phyloP scores from a whole-genome alignment of 2,329 filamentous ascomycete genomes.

The Balansia obtecta region DNA sequence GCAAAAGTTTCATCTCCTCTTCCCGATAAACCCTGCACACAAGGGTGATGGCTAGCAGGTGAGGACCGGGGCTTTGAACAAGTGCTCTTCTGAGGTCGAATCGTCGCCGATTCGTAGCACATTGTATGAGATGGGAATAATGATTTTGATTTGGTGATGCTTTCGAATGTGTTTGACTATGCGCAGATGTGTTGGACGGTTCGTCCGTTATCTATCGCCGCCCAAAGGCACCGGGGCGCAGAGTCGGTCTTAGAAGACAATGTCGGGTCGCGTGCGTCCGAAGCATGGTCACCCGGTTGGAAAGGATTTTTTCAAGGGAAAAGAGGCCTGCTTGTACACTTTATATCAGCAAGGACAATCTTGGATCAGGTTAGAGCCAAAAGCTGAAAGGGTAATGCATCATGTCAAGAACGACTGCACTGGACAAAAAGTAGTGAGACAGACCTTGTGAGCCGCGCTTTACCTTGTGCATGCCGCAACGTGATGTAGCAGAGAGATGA shows the following conservation, averaged over 20 bases:
- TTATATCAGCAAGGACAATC: neutral
- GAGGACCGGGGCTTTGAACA: neutral
- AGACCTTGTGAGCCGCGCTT: no score
- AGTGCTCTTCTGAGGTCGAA: neutral
- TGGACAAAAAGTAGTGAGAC: no score
- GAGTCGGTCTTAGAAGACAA: conserved; percentile 1
- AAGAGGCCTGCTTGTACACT: conserved; percentile 2
- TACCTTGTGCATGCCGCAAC: no score
- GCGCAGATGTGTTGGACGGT: neutral
- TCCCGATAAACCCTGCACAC: neutral
- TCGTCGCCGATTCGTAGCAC: neutral
- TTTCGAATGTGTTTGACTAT: neutral
- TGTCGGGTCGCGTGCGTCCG: neutral
- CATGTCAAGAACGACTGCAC: no score
- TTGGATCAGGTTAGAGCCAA: neutral
- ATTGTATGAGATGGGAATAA: neutral
- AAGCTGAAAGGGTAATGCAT: neutral
- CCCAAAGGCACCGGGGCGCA: neutral
- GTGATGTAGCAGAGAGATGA: no score
- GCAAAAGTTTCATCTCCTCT: neutral
- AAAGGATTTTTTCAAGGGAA: no score
- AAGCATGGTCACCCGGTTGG: no score
- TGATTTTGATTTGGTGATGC: neutral
- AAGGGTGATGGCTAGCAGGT: neutral
- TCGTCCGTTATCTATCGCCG: neutral